phyloP scores from a whole-genome alignment of 768 basidiomycete genomes.

The Boletus pseudopeckii region DNA sequence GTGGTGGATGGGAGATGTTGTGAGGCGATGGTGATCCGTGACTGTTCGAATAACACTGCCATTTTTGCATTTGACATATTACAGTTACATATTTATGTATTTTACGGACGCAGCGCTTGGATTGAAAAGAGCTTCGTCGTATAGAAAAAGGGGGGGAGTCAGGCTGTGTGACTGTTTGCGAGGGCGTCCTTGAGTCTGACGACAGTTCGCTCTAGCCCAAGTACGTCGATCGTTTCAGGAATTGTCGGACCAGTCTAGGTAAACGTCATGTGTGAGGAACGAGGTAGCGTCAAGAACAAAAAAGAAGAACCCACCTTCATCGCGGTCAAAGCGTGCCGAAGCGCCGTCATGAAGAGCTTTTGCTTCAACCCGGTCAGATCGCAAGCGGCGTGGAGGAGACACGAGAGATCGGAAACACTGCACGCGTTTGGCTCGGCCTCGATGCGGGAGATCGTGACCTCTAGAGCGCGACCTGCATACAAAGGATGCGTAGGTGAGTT shows the following conservation, averaged over 20 bases:
- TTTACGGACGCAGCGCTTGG: not conserved
- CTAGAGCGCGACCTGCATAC: conserved; percentile 7
- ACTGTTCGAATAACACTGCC: not conserved
- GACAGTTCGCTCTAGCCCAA: conserved; percentile 32
- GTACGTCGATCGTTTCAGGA: conserved; percentile 37
- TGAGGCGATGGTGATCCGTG: conserved; percentile 25
- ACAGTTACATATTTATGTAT: not conserved
- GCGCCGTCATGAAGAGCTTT: conserved; percentile 63
- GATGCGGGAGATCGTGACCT: conserved; percentile 4
- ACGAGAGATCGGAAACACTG: conserved; percentile 26
- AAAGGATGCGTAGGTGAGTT: not conserved
- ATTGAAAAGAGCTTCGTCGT: not conserved
- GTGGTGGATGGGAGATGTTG: conserved; percentile 91
- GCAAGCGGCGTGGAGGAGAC: conserved; percentile 44
- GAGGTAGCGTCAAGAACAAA: not conserved
- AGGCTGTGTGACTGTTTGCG: not conserved
- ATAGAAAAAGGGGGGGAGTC: not conserved
- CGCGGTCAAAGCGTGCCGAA: conserved; percentile 78
- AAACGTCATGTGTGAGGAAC: not conserved
- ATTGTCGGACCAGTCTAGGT: conserved; percentile 42
- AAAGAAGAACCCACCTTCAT: conserved; percentile 58
- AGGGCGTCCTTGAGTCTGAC: conserved; percentile 18
- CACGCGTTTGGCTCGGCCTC: not conserved
- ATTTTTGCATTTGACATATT: not conserved
- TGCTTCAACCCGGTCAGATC: conserved; percentile 37